Evolutionary conservation across 2,329 filamentous ascomycete genomes (phyloP).

Genomic region (Zymoseptoria tritici): DNA sequence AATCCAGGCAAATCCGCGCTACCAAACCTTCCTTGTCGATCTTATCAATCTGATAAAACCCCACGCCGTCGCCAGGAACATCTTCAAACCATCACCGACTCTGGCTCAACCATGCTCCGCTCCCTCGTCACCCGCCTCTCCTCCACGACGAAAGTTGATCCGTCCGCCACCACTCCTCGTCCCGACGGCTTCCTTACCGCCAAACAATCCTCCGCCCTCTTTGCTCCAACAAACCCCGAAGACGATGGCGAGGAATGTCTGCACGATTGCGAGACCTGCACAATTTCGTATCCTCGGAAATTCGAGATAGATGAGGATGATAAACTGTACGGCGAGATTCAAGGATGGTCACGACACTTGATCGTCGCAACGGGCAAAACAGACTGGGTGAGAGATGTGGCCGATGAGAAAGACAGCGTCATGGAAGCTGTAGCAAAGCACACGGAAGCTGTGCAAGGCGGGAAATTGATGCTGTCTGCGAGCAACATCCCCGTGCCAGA

Average conservation of each 20-base stretch:
- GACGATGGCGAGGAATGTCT: conserved; percentile 83
- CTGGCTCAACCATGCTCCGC: conserved; percentile 9
- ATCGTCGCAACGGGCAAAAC: conserved; percentile 91
- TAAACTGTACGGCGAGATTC: conserved; percentile 74
- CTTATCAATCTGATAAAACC: too few species aligned
- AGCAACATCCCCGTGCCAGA: conserved; percentile 79
- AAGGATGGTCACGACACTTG: conserved; percentile 82
- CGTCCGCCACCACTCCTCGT: conserved; percentile 18
- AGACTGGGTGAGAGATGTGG: conserved; percentile 87
- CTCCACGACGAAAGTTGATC: conserved; percentile 18
- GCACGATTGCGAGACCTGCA: conserved; percentile 78
- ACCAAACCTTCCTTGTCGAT: too few species aligned
- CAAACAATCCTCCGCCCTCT: conserved; percentile 50
- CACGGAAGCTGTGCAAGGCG: conserved; percentile 20
- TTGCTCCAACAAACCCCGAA: conserved; percentile 64
- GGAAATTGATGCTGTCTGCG: conserved; percentile 80
- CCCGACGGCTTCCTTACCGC: conserved; percentile 41
- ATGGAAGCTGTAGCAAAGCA: conserved; percentile 46
- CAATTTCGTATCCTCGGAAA: conserved; percentile 67
- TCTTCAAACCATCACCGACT: conserved; percentile 1
- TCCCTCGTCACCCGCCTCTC: conserved; percentile 12
- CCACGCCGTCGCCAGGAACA: not conserved
- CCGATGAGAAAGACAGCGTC: conserved; percentile 65
- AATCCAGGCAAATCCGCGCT: too few species aligned
- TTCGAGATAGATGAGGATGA: conserved; percentile 68